Evolutionary conservation across 2,329 filamentous ascomycete species (phyloP).

Genomic region (Hirsutella minnesotensis): DNA sequence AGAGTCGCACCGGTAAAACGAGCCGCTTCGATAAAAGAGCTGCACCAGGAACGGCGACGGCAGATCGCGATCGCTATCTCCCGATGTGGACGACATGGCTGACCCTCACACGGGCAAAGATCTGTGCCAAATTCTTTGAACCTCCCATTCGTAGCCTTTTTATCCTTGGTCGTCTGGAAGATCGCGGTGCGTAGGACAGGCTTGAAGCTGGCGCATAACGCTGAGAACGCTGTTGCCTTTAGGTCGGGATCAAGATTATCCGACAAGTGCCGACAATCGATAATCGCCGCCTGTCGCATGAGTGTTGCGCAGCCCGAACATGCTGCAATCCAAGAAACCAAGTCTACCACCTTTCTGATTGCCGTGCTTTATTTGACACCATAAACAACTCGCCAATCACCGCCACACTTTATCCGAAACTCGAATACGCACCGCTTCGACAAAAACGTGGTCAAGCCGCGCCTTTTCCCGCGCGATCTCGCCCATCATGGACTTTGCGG

Average conservation of each 20-base stretch:
- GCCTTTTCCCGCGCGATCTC: no score
- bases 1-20: conserved; percentile 52
- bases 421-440: no score
- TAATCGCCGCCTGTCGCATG: conserved; percentile 3
- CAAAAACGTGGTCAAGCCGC: no score
- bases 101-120: conserved; percentile 1
- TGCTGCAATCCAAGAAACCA: no score
- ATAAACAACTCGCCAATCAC: no score
- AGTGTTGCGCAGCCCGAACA: not conserved
- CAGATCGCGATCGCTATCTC: conserved; percentile 45
- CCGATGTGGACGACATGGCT: conserved; percentile 22
- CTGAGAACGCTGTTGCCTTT: not conserved
- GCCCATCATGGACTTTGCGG: conserved; percentile 78
- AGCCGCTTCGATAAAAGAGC: conserved; percentile 66
- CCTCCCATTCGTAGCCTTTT: not conserved
- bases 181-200: not conserved
- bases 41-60: conserved; percentile 76
- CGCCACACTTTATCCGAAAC: no score
- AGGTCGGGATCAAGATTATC: conserved; percentile 7
- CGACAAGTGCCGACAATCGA: conserved; percentile 17
- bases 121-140: not conserved
- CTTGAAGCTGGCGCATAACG: no score
- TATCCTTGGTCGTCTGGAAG: not conserved
- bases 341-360: no score
- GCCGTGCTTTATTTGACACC: no score